Conservation (phyloP, 306 rosid species). For the Acacia acuminata region DNA sequence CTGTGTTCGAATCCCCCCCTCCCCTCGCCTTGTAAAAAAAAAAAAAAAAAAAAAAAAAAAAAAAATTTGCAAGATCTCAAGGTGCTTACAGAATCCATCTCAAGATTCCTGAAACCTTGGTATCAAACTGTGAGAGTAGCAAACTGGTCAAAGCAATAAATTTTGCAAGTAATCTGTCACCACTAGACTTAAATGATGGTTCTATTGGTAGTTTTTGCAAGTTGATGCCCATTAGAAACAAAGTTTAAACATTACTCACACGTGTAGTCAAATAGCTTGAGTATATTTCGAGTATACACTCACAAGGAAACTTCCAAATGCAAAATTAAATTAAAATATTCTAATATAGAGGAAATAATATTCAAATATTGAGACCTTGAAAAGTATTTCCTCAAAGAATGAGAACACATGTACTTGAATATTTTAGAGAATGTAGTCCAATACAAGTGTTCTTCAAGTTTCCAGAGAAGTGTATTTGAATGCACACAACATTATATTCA, state of each 20-base stretch:
- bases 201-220: not conserved
- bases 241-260: not conserved
- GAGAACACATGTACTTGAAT: not conserved
- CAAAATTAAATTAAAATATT: too few relatives aligned
- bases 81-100: not conserved
- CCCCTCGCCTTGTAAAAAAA: too few relatives aligned
- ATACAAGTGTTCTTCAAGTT: not conserved
- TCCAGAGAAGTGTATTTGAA: not conserved
- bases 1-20: too few relatives aligned
- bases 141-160: too few relatives aligned
- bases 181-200: not conserved
- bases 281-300: not conserved
- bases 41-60: too few relatives aligned
- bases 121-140: not conserved
- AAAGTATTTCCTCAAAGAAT: not conserved
- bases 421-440: not conserved
- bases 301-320: not conserved
- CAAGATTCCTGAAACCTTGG: not conserved
- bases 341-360: not conserved
- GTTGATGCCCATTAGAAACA: not conserved
- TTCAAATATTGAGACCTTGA: not conserved
- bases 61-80: not conserved
- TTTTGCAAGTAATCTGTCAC: not conserved
- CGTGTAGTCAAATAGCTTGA: not conserved
- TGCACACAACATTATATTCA: not conserved